phyloP scores from a whole-genome alignment of 2,329 filamentous ascomycete genomes.

The Claviceps africana region DNA sequence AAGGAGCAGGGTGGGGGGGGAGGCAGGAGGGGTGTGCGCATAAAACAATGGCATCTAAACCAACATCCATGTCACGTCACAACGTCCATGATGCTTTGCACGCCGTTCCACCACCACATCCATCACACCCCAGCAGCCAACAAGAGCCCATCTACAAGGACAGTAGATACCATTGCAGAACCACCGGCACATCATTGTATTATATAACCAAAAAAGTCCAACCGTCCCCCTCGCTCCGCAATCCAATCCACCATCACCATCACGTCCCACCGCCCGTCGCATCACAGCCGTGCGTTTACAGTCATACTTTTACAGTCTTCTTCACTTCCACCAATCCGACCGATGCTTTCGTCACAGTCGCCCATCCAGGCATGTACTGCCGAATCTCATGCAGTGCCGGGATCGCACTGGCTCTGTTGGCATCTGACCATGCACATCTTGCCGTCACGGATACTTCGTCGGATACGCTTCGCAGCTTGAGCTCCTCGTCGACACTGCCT shows the following conservation, averaged over 20 bases:
- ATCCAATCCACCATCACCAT: neutral
- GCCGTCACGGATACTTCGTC: conserved; percentile 45
- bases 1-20: no score
- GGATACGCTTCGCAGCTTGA: conserved; percentile 6
- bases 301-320: conserved; percentile 46
- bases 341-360: conserved; percentile 56
- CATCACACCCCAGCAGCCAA: neutral
- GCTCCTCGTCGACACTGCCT: conserved; percentile 6
- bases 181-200: neutral
- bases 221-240: neutral
- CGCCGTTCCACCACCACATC: no score
- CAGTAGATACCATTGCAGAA: neutral
- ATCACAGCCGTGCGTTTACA: conserved; percentile 21
- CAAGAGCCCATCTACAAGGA: neutral
- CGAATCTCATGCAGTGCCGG: conserved; percentile 72
- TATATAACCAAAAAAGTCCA: neutral
- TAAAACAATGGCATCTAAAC: no score
- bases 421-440: conserved; percentile 78
- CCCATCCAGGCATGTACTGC: conserved; percentile 68
- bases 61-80: no score
- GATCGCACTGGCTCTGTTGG: conserved; percentile 55
- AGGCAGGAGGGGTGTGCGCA: no score
- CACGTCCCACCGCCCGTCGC: neutral
- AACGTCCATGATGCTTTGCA: no score
- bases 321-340: conserved; percentile 73